Conservation (phyloP, 2,329 filamentous ascomycete genomes). For the Fusarium equiseti region DNA sequence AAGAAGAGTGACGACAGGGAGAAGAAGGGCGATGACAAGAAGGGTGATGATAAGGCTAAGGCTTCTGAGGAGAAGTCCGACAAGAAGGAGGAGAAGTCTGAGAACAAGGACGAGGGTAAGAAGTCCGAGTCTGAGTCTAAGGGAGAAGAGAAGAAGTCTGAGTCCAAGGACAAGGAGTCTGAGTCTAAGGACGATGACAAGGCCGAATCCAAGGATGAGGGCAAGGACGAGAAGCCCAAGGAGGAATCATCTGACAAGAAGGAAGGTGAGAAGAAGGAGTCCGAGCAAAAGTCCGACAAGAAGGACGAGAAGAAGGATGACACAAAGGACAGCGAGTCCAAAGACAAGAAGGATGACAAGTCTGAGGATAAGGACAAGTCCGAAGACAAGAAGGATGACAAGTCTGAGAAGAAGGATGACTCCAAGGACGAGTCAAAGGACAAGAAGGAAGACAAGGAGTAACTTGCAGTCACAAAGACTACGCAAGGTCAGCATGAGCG, state of each 20-base stretch:
- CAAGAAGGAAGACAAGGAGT: conserved; percentile 31
- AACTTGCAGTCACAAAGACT: not conserved
- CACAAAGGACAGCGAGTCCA: conserved; percentile 26
- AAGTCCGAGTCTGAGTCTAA: conserved; percentile 35
- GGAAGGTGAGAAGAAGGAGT: conserved; percentile 25
- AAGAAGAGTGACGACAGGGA: conserved; percentile 36
- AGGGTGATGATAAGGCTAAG: conserved; percentile 4
- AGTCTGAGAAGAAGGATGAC: conserved; percentile 6
- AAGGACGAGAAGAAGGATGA: conserved; percentile 21
- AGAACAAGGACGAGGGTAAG: conserved; percentile 27
- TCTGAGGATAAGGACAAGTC: not conserved
- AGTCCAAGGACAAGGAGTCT: conserved; percentile 31
- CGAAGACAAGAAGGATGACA: not conserved
- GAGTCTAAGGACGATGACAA: conserved; percentile 25
- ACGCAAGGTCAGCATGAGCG: conserved; percentile 10
- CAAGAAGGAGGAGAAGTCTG: conserved; percentile 41
- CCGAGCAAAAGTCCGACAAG: not conserved
- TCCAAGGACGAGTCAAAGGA: not conserved
- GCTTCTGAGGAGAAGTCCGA: conserved; percentile 37
- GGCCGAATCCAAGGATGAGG: conserved; percentile 28
- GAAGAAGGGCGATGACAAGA: not conserved
- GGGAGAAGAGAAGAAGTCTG: conserved; percentile 30
- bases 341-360: conserved; percentile 3
- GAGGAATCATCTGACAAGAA: conserved; percentile 16
- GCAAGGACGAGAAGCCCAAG: conserved; percentile 24